phyloP scores from a whole-genome alignment of 1,284 basidiomycete species.

The Fomitopsis pinicola region DNA sequence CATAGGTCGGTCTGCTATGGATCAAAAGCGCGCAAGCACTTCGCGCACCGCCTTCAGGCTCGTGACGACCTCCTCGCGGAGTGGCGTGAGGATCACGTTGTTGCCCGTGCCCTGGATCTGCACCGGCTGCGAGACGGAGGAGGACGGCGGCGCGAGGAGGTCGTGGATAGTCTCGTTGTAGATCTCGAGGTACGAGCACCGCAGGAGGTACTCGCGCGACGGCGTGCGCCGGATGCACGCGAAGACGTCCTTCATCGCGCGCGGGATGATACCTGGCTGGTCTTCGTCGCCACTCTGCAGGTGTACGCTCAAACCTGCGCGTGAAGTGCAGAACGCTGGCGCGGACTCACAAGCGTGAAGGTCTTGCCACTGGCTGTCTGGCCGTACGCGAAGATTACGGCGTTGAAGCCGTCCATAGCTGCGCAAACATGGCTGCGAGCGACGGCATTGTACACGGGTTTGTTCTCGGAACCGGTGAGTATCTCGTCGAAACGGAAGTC shows the following conservation, averaged over 20 bases:
- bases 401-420: conserved; percentile 96
- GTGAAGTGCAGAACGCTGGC: background rate
- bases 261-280: conserved; percentile 93
- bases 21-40: conserved; percentile 44
- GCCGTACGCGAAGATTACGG: conserved; percentile 92
- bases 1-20: no score
- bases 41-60: conserved; percentile 83
- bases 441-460: conserved; percentile 79
- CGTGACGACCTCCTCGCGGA: conserved; percentile 90
- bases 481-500: conserved; percentile 75
- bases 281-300: conserved; percentile 65
- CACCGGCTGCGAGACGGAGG: conserved; percentile 56
- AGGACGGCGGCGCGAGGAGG: conserved; percentile 72
- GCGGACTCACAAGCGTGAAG: conserved; percentile 66
- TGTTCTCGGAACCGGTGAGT: conserved; percentile 81
- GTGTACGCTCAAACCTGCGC: background rate
- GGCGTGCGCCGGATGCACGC: conserved; percentile 68
- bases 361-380: conserved; percentile 93
- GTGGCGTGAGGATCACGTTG: conserved; percentile 63
- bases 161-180: conserved; percentile 96
- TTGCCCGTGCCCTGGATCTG: conserved; percentile 63
- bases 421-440: conserved; percentile 86
- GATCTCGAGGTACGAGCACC: conserved; percentile 94
- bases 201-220: conserved; percentile 86
- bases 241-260: conserved; percentile 85